Percentiles rank a stretch among this genome's conserved stretches.
Conservation (phyloP, 176 grass and related monocot genomes). For the Triticum dicoccoides region DNA sequence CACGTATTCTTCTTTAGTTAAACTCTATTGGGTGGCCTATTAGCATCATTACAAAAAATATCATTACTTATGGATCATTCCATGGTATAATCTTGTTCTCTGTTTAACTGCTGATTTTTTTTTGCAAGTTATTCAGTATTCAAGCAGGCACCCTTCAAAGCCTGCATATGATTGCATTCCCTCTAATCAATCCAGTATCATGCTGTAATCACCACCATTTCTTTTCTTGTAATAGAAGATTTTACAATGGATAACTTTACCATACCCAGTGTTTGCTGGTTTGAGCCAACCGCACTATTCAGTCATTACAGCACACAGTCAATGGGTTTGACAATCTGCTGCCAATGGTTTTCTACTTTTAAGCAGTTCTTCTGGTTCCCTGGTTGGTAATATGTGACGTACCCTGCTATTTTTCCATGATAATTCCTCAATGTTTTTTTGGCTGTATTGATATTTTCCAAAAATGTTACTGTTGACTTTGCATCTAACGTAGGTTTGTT, state of each 20-base stretch:
- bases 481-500: neutral
- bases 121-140: neutral
- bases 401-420: neutral
- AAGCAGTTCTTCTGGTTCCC: neutral
- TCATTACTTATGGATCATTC: neutral
- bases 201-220: neutral
- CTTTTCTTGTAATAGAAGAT: neutral
- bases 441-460: neutral
- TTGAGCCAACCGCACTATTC: neutral
- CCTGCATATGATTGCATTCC: neutral
- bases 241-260: neutral
- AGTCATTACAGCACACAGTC: neutral
- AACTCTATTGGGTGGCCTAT: too few species aligned
- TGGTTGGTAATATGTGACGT: neutral
- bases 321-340: slow-evolving; percentile 7
- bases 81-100: neutral
- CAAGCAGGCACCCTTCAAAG: neutral
- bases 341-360: neutral
- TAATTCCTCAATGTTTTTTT: neutral
- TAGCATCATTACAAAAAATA: neutral
- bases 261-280: neutral
- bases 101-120: neutral
- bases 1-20: neutral
- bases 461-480: neutral
- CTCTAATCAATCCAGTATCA: neutral